Evolutionary conservation across 2,329 filamentous ascomycete species (phyloP), one percentile per base, ranked within the genome.

Genomic region (Mycocentrospora acerina): DNA sequence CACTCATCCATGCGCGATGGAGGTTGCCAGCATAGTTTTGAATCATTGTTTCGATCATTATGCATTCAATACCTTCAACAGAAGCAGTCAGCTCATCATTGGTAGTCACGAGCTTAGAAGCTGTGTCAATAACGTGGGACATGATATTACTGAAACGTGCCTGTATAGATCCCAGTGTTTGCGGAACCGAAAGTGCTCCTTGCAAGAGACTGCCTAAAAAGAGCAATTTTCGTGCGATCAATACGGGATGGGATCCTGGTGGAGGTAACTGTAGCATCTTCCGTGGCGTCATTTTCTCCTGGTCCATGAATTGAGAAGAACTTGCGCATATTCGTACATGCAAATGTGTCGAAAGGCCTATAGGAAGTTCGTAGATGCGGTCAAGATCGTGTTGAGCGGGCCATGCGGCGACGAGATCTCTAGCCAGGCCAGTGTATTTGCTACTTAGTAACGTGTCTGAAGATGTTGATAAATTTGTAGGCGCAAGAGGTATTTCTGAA

Each of bases 31-130:
- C 18, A 24, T 72, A 68, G 6, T 44, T 43, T 5, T 73, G 53
- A 40, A 62, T 74, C 6, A 66, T 35, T 7, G 55, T 55, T 42
- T 74, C 71, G 1, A 74, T 41, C 25, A 74, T 59, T 13, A 74
- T 50, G 40, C 68, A 72, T 9, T 69, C 61, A 4, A 75, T 42
- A 1, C 65, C 57, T 36, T 75, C 72, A 2, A 73, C 37, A 1
- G 53, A 64, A 10, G 49, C 49, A 0, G 68, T 29, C 6, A 73
- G 38, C 8, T 64, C 57, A 8, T 72, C 69, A 7, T 69, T 65
- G 7, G 51, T 63, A 1, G 67, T 68, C 0, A 69, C 62, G 11
- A 38, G 12, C 14, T 17, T 38, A 7, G 42, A 59, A 4, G 59
- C 68, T 4, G 57, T 50, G 7, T 60, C 46, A 7, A 54, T 52